These are phyloP conservation scores for Blastobotrys chiropterorum DNA, from an alignment of 805 yeast genomes.

Conservation along the genomic window DNA sequence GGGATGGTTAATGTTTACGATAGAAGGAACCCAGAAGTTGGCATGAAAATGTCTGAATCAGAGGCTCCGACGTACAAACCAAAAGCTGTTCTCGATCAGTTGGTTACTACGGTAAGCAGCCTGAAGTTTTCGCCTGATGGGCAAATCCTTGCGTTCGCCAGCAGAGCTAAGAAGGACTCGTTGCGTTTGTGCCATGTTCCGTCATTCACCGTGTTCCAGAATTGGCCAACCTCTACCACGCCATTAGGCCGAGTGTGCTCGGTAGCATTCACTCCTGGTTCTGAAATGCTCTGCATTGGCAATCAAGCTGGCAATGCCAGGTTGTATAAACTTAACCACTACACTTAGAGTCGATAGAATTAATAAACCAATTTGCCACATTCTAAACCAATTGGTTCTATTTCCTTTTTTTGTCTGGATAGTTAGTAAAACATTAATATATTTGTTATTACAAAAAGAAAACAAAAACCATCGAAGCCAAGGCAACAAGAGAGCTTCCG, in stretches of 20 bases:
- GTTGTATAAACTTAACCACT: constrained; percentile 83
- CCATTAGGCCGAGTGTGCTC: constrained; percentile 92
- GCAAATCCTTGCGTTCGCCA: constrained; percentile 78
- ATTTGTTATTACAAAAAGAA: not conserved
- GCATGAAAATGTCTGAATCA: constrained; percentile 19
- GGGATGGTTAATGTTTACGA: constrained; percentile 82
- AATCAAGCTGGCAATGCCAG: constrained; percentile 88
- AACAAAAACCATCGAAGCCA: not conserved
- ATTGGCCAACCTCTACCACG: constrained; percentile 97
- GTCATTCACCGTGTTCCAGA: constrained; percentile 73
- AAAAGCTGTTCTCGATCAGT: constrained; percentile 60
- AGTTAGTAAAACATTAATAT: too few species aligned
- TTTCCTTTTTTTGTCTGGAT: too few species aligned
- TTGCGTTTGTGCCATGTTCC: constrained; percentile 83
- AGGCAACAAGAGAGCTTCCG: not conserved
- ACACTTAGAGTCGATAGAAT: constrained; percentile 26
- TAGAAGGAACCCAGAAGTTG: constrained; percentile 29
- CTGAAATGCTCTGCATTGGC: constrained; percentile 81
- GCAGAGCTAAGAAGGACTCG: constrained; percentile 80
- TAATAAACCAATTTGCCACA: too few species aligned
- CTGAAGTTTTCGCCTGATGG: constrained; percentile 80
- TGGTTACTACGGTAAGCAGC: constrained; percentile 73
- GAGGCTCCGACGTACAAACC: constrained; percentile 42
- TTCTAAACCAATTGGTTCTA: too few species aligned
- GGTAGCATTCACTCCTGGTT: constrained; percentile 69